Conservation (phyloP, 2,329 filamentous ascomycete genomes). For the Parastagonospora avenae region DNA sequence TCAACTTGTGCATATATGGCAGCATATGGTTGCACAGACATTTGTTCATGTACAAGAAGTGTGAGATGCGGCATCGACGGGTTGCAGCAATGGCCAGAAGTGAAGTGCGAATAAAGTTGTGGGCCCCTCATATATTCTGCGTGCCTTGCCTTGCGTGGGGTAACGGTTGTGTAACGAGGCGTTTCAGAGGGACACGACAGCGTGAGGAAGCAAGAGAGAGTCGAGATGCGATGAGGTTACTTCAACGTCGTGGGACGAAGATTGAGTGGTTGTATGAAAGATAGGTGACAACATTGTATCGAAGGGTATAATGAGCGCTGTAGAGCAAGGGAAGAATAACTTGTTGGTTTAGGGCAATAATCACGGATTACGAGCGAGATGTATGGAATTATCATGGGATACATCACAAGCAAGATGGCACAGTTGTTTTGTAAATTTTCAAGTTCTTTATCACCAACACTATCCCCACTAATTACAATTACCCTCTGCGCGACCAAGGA, state of each 20-base stretch:
- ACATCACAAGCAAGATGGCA: conserved; percentile 10
- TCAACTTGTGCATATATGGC: too few relatives aligned
- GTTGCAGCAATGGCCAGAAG: too few relatives aligned
- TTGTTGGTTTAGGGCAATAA: too few relatives aligned
- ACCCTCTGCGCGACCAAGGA: conserved; percentile 32
- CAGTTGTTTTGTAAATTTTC: conserved; percentile 15
- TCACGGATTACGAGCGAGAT: too few relatives aligned
- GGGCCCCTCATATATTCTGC: neutral
- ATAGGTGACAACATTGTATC: neutral
- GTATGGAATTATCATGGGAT: too few relatives aligned
- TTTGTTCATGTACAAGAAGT: too few relatives aligned
- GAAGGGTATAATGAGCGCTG: neutral
- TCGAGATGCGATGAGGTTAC: neutral
- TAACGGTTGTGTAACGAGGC: too few relatives aligned
- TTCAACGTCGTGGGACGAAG: neutral
- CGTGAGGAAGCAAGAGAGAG: neutral
- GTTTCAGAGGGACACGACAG: neutral
- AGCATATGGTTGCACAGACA: too few relatives aligned
- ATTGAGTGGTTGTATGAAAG: neutral
- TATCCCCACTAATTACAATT: conserved; percentile 35
- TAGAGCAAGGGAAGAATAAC: too few relatives aligned
- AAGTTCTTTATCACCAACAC: conserved; percentile 27
- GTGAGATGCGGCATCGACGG: too few relatives aligned
- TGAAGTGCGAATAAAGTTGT: too few relatives aligned
- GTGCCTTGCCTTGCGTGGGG: neutral